Evolutionary conservation across 2,329 filamentous ascomycete species (phyloP).

Genomic region (Beauveria rudraprayagi): DNA sequence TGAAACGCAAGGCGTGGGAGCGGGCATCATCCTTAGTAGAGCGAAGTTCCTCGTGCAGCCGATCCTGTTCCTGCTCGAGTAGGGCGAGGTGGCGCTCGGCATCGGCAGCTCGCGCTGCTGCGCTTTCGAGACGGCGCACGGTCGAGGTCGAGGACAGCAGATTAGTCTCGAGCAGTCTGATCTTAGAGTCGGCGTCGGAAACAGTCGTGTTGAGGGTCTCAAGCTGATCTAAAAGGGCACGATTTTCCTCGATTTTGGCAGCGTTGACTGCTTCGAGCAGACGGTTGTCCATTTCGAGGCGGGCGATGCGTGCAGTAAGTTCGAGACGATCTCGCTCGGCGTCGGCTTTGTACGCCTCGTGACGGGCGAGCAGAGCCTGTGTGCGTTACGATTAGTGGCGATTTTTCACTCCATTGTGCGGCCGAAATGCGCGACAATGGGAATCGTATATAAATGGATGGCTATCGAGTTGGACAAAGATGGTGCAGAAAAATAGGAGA

Average conservation of each 20-base stretch:
- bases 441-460: not conserved
- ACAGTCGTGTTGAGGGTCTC: conserved; percentile 76
- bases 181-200: conserved; percentile 68
- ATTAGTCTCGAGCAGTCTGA: conserved; percentile 67
- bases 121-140: conserved; percentile 63
- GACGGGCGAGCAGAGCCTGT: conserved; percentile 82
- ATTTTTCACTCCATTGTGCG: conserved; percentile 2
- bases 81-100: conserved; percentile 73
- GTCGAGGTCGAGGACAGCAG: conserved; percentile 72
- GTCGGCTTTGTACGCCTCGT: conserved; percentile 91
- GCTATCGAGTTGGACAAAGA: not conserved
- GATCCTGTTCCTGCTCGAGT: conserved; percentile 74
- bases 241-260: conserved; percentile 74
- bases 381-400: conserved; percentile 46
- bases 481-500: conserved; percentile 2
- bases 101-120: conserved; percentile 65
- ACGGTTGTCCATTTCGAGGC: conserved; percentile 66
- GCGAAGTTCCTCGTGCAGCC: conserved; percentile 59
- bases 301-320: conserved; percentile 64
- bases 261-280: conserved; percentile 70
- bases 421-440: not conserved
- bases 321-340: conserved; percentile 76
- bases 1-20: conserved; percentile 75
- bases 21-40: conserved; percentile 66
- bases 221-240: conserved; percentile 70